Conservation (phyloP, 2,329 filamentous ascomycete genomes). For the Arthrobotrys entomopaga region DNA sequence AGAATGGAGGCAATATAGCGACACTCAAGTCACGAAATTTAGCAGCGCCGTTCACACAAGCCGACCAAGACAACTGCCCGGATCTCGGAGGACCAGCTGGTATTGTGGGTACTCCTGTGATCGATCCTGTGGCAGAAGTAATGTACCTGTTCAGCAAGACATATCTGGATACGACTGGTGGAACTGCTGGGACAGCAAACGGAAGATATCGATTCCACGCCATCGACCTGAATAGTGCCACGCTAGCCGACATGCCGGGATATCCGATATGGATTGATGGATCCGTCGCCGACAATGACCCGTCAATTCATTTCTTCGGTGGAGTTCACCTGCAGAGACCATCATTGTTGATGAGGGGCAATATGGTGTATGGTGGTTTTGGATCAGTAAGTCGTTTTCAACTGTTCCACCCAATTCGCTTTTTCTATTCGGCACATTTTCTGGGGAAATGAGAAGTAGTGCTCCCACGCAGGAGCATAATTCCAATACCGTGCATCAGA, state of each 20-base stretch:
- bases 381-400: conserved; percentile 61
- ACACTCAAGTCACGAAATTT: conserved; percentile 38
- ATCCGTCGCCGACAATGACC: conserved; percentile 65
- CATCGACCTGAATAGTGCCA: conserved; percentile 61
- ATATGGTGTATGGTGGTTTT: conserved; percentile 67
- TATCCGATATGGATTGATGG: conserved; percentile 68
- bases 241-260: conserved; percentile 59
- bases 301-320: conserved; percentile 66
- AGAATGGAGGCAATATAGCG: conserved; percentile 33
- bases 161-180: conserved; percentile 59
- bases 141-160: conserved; percentile 65
- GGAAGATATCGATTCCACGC: conserved; percentile 60
- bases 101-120: conserved; percentile 65
- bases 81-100: conserved; percentile 59
- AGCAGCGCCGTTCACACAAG: conserved; percentile 40
- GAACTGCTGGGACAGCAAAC: conserved; percentile 54
- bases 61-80: conserved; percentile 48
- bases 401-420: not conserved
- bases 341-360: conserved; percentile 64
- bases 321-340: conserved; percentile 68
- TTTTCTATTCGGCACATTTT: conserved; percentile 1
- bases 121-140: conserved; percentile 65
- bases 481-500: conserved; percentile 3
- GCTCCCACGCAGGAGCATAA: conserved; percentile 11
- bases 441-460: conserved; percentile 19